phyloP scores from a whole-genome alignment of 768 basidiomycete species.

The Suillus alpinus region DNA sequence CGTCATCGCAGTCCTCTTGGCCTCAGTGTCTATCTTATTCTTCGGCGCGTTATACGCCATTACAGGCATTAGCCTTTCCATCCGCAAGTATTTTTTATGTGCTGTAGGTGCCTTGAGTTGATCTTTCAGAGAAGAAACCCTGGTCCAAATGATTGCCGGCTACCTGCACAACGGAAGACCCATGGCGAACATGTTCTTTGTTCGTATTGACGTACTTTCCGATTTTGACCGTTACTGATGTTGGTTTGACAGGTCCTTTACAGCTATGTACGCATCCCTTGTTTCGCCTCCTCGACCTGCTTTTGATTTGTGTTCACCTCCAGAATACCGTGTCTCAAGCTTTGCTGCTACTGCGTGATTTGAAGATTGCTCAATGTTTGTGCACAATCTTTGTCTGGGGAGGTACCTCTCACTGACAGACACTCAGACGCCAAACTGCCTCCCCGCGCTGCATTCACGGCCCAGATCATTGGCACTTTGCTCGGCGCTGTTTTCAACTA shows the following conservation, averaged over 20 bases:
- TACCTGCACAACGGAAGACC: constrained; percentile 36
- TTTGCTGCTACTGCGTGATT: constrained; percentile 49
- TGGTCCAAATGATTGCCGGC: constrained; percentile 37
- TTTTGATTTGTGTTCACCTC: not conserved
- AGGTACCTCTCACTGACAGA: constrained; percentile 35
- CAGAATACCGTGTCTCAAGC: constrained; percentile 34
- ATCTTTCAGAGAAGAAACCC: constrained; percentile 14
- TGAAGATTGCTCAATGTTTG: constrained; percentile 41
- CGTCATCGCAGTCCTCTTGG: constrained; percentile 50
- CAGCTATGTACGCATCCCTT: constrained; percentile 27
- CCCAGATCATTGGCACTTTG: constrained; percentile 55
- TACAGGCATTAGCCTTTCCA: constrained; percentile 29
- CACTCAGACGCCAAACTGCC: constrained; percentile 49
- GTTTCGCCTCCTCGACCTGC: not conserved
- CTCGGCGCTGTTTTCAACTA: constrained; percentile 50
- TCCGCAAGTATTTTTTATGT: constrained; percentile 16
- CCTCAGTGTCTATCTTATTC: constrained; percentile 48
- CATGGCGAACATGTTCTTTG: constrained; percentile 44
- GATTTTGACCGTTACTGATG: constrained; percentile 32
- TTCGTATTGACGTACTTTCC: not conserved
- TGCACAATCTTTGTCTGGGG: not conserved
- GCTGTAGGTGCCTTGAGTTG: not conserved
- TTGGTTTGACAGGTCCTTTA: constrained; percentile 37
- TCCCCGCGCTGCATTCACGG: constrained; percentile 60
- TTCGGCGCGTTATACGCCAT: constrained; percentile 53